Base-by-base conservation (phyloP, 805 yeast species). In the Hanseniaspora nectarophila region DNA sequence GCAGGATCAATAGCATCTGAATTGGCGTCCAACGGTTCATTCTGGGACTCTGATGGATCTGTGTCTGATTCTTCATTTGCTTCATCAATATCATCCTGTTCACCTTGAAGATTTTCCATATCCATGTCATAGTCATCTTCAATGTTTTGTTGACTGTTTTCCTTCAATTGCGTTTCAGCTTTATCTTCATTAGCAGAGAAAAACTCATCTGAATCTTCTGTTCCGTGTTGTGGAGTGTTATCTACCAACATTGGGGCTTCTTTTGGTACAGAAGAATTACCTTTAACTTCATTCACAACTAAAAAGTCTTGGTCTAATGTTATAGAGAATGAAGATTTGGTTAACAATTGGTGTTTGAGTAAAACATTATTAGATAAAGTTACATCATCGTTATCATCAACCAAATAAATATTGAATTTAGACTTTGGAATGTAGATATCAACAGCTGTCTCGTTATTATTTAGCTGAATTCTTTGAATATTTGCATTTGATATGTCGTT, bases 341-440 rank as follows among this genome's bases (percentile, higher is more conserved):
- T 5, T 21, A 7, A 15, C 18, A 37, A 13, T 5, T 20, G 26
- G 4, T 37, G 40, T 9, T 37, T 37, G 8, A 15, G 24, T 21
- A 37, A 5, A 3, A 15, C 7, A 37, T 16, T 40, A 5, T 15
- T 40, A 15, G 43, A 3, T 26, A 16, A 1, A n/a, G 13, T n/a
- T 18, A 16, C 10, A 24, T 24, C 10, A 24, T 24, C 21, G 23
- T 13, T 15, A 24, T 24, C 43, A 2, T 40, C 43, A 24, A 40
- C 32, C 4, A 24, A 5, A 18, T 42, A 35, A 13, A 42, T 18
- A 7, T 29, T 42, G 15, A 42, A 42, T 10, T 6, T 42, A 9
- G 45, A 42, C 26, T 16, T 42, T 28, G 45, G 45, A 28, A 42
- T 42, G n/a, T 42, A 42, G 24, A 42, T 16, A 29, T 42, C 45